phyloP scores from a whole-genome alignment of 768 basidiomycete species.

The Leucocoprinus leucothites region DNA sequence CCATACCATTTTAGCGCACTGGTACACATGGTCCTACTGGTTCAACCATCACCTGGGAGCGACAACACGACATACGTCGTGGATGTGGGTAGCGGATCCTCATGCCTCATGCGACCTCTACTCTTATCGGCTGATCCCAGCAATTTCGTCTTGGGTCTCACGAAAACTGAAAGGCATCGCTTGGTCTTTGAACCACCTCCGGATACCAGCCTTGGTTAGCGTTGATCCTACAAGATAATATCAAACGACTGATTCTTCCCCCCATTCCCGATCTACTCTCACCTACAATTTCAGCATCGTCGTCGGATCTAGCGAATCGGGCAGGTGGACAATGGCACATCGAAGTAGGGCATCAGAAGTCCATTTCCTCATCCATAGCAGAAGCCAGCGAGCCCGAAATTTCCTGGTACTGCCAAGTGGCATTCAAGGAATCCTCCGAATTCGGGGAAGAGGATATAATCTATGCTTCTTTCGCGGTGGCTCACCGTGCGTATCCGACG shows the following conservation, averaged over 20 bases:
- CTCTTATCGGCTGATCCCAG: conserved; percentile 18
- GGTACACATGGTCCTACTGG: conserved; percentile 26
- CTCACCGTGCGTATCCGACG: too few species aligned
- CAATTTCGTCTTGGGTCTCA: conserved; percentile 1
- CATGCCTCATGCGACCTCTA: conserved; percentile 23
- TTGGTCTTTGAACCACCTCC: not conserved
- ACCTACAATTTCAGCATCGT: not conserved
- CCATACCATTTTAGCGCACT: conserved; percentile 15
- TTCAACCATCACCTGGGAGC: conserved; percentile 24
- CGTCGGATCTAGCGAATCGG: not conserved
- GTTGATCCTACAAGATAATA: too few species aligned
- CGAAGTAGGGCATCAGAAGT: conserved; percentile 17
- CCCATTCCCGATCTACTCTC: not conserved
- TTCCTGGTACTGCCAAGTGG: conserved; percentile 24
- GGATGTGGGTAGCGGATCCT: conserved; percentile 29
- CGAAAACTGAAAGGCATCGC: conserved; percentile 8
- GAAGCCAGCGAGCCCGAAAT: too few species aligned
- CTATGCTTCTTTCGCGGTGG: conserved; percentile 23
- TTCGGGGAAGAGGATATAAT: conserved; percentile 20
- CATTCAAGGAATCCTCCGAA: conserved; percentile 26
- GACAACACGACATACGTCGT: conserved; percentile 31
- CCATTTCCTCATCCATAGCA: not conserved
- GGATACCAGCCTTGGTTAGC: conserved; percentile 1
- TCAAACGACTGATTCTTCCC: too few species aligned
- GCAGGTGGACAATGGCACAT: conserved; percentile 12